Base-by-base conservation (phyloP, 495 filamentous ascomycete genomes). In the Xylaria curta region DNA sequence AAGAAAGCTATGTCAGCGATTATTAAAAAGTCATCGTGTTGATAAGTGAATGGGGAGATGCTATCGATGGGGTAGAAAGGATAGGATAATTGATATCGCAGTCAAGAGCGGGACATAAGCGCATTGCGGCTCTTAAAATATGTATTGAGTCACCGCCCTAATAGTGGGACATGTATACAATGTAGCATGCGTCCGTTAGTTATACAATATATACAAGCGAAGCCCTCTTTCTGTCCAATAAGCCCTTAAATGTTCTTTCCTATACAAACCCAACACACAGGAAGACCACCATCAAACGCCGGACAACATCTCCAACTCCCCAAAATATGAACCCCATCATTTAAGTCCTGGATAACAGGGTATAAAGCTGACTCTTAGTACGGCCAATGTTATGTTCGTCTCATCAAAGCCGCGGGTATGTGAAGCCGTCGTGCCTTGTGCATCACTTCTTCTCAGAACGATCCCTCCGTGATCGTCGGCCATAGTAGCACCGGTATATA, bases 121-220 rank as follows among this genome's bases (percentile, higher is more conserved):
- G 46, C 63, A 36, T 66, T 38, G 19, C 61, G 24, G 8, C 13
- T 33, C 26, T 21, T 31, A 6, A 15, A 51, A 40, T 26, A 51
- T 66, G 64, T 46, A 38, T 54, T 56, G 31, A 49, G 21, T 28
- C 28, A 28, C 24, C 38, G 21, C 15, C 63, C 63, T n/a, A 42
- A 21, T 10, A 24, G 42, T 67, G 65, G 49, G 49, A 56, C 36
- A 56, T 67, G 33, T 67, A 44, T 51, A 67, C 33, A 42, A 49
- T 67, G 46, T 13, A 67, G 65, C 21, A 56, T 67, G n/a, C 36
- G 49, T 56, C 31, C 49, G 47, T 42, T 36, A 67, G 28, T 67
- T 54, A 54, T 56, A 67, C 65, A 67, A 67, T 67, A 67, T 67
- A 67, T 67, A 67, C 65, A 67, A 49, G 47, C n/a, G 49, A 67